Percentiles rank a stretch among this genome's conserved stretches.
Evolutionary conservation across 192 early-diverging fungal genomes (phyloP).

Genomic region (Phlyctochytrium planicorne): DNA sequence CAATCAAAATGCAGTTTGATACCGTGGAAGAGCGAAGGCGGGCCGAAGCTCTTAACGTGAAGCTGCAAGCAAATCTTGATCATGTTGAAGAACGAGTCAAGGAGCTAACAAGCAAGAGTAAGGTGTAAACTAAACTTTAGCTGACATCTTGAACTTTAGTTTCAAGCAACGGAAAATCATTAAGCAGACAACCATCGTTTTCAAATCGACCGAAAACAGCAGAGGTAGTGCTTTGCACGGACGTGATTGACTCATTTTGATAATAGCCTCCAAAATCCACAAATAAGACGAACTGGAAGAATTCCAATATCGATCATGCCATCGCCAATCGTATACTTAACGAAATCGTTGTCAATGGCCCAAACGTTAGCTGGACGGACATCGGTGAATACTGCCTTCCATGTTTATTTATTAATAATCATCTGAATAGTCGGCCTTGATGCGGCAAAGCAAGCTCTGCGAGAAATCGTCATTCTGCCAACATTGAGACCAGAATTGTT

Average conservation of each 20-base stretch:
- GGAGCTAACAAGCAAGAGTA: slow-evolving; percentile 21
- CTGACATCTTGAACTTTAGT: not conserved
- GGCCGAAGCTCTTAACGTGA: slow-evolving; percentile 40
- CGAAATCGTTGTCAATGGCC: slow-evolving; percentile 48
- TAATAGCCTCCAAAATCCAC: too few relatives aligned
- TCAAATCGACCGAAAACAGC: not conserved
- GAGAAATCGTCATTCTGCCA: slow-evolving; percentile 58
- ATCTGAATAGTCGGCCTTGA: slow-evolving; percentile 44
- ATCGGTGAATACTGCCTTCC: too few relatives aligned
- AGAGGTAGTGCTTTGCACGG: too few relatives aligned
- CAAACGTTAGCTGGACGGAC: slow-evolving; percentile 49
- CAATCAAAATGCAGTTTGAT: slow-evolving; percentile 30
- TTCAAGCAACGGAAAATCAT: not conserved
- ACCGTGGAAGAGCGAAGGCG: slow-evolving; percentile 30
- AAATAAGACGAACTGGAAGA: too few relatives aligned
- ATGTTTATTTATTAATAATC: not conserved
- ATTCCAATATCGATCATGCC: slow-evolving; percentile 22
- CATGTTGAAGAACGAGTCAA: slow-evolving; percentile 37
- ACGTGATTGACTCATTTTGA: slow-evolving; percentile 11
- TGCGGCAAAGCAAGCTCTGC: slow-evolving; percentile 46
- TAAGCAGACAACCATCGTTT: slow-evolving; percentile 1
- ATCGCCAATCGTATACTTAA: slow-evolving; percentile 52
- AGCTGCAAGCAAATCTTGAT: slow-evolving; percentile 40
- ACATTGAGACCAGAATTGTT: slow-evolving; percentile 57
- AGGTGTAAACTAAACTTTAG: not conserved